A percentile compares a stretch with the other conserved stretches of the same genome.
phyloP scores from a whole-genome alignment of 1,139 yeast genomes.

The Kodamaea fungicola region DNA sequence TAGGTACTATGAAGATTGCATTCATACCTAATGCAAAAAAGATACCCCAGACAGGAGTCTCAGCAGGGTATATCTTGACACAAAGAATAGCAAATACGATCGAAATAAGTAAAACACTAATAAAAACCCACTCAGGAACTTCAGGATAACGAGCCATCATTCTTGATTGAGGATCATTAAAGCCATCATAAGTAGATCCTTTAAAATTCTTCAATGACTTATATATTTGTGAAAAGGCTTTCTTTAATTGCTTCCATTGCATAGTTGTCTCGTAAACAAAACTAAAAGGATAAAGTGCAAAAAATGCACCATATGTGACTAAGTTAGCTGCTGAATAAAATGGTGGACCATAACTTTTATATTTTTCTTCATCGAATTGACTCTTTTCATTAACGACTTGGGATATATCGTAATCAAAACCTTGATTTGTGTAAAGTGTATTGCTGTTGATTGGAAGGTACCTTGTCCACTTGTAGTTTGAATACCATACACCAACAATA shows the following conservation, averaged over 20 bases:
- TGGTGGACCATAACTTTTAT: constrained; percentile 35
- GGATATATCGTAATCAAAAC: constrained; percentile 10
- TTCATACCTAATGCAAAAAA: constrained; percentile 35
- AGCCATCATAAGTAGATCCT: constrained; percentile 13
- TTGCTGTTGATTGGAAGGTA: constrained; percentile 15
- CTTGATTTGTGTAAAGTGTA: constrained; percentile 12
- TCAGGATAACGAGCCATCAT: constrained; percentile 21
- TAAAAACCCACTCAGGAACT: constrained; percentile 22
- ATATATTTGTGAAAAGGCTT: background rate
- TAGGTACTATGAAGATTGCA: constrained; percentile 32
- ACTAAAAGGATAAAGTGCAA: constrained; percentile 15
- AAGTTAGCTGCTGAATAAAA: constrained; percentile 31
- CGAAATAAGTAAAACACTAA: constrained; percentile 17
- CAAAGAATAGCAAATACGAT: constrained; percentile 20
- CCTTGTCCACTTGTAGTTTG: constrained; percentile 14
- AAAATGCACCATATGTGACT: constrained; percentile 13
- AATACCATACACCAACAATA: constrained; percentile 13
- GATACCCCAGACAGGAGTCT: constrained; percentile 33
- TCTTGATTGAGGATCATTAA: constrained; percentile 17
- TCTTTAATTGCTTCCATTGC: constrained; percentile 13
- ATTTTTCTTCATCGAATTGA: constrained; percentile 13
- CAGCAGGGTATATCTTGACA: constrained; percentile 31
- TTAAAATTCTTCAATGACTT: constrained; percentile 4
- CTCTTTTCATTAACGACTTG: constrained; percentile 9
- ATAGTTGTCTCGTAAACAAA: constrained; percentile 8